Conservation (phyloP, 768 basidiomycete species). For the Termitomyces sp. region DNA sequence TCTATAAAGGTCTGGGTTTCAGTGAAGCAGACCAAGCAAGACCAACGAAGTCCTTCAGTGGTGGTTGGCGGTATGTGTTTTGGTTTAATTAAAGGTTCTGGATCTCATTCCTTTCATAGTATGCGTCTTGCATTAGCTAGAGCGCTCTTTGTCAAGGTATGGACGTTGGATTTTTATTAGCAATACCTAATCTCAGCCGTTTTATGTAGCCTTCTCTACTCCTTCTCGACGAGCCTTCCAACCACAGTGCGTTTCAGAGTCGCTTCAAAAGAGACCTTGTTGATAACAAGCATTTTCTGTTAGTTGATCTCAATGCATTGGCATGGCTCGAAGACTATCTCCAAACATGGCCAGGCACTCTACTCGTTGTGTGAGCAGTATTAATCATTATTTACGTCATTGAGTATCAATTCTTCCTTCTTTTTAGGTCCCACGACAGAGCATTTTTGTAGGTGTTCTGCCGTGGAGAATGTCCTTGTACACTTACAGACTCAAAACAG, state of each 20-base stretch:
- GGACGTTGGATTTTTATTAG: background rate
- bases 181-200: background rate
- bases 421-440: slow-evolving; percentile 86
- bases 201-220: slow-evolving; percentile 61
- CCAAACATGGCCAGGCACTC: slow-evolving; percentile 89
- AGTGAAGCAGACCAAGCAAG: slow-evolving; percentile 81
- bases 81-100: background rate
- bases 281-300: slow-evolving; percentile 1
- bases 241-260: slow-evolving; percentile 67
- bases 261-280: background rate
- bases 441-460: slow-evolving; percentile 74
- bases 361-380: slow-evolving; percentile 80
- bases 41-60: slow-evolving; percentile 85
- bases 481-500: slow-evolving; percentile 27
- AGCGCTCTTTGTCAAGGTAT: slow-evolving; percentile 92
- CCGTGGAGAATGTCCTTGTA: background rate
- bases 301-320: slow-evolving; percentile 91
- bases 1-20: slow-evolving; percentile 77
- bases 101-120: slow-evolving; percentile 31
- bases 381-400: background rate
- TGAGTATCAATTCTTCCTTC: slow-evolving; percentile 5
- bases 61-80: slow-evolving; percentile 85
- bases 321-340: slow-evolving; percentile 98
- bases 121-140: slow-evolving; percentile 96
- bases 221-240: slow-evolving; percentile 91